Conservation (phyloP, 441 rosid genomes). For the Adansonia rubrostipa region DNA sequence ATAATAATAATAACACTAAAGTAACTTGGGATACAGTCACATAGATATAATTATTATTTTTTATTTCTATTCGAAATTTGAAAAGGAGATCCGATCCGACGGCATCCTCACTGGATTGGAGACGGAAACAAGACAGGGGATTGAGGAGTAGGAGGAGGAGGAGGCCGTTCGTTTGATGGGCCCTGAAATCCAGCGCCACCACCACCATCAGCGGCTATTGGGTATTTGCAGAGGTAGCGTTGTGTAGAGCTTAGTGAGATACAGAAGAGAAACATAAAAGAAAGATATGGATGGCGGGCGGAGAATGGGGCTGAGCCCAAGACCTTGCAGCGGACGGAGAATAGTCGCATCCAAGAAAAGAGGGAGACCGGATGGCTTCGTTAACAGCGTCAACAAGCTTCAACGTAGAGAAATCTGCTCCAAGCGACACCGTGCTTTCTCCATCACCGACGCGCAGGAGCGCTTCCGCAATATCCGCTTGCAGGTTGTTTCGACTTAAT, state of each 20-base stretch:
- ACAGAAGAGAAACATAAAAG: not conserved
- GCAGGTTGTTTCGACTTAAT: slow-evolving; percentile 34
- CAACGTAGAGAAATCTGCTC: slow-evolving; percentile 70
- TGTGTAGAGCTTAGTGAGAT: not conserved
- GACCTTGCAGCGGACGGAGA: slow-evolving; percentile 63
- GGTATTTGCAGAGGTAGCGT: not conserved
- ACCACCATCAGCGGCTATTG: not conserved
- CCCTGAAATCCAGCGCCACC: not conserved
- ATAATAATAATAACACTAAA: too few relatives aligned
- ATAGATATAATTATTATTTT: too few relatives aligned
- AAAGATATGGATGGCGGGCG: slow-evolving; percentile 42
- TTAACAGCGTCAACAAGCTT: slow-evolving; percentile 68
- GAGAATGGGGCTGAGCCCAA: slow-evolving; percentile 58
- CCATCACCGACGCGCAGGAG: slow-evolving; percentile 65
- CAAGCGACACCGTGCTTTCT: slow-evolving; percentile 56
- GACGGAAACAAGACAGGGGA: not conserved
- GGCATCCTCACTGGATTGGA: not conserved
- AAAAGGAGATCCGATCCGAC: slow-evolving; percentile 6
- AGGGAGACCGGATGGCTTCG: slow-evolving; percentile 55
- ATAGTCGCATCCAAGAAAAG: slow-evolving; percentile 53
- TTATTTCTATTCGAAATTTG: not conserved
- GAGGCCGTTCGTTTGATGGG: not conserved
- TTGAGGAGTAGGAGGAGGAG: not conserved
- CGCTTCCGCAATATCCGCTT: slow-evolving; percentile 70
- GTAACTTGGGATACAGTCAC: too few relatives aligned